Base-by-base conservation (phyloP, 805 yeast species). In the Starmerella asiatica region DNA sequence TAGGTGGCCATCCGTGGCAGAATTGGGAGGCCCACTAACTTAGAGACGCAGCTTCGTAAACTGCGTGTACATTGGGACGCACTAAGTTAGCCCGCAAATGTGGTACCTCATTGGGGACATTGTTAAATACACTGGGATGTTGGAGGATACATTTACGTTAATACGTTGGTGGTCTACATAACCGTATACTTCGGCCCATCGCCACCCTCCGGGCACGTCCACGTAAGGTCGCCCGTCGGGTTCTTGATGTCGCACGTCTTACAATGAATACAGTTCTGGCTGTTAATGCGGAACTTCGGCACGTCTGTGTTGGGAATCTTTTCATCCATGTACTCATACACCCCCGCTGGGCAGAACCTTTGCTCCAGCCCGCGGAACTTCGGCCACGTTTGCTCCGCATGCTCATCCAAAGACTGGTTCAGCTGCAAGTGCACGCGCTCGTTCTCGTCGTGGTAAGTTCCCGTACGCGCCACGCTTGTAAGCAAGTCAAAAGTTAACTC, bases 131-230 rank as follows among this genome's bases (percentile, higher is more conserved):
- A n/a, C n/a, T n/a, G n/a, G n/a, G n/a, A n/a, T n/a, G n/a, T n/a
- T n/a, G n/a, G n/a, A n/a, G n/a, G n/a, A n/a, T n/a, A n/a, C n/a
- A n/a, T n/a, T n/a, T n/a, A n/a, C n/a, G n/a, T n/a, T n/a, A n/a
- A n/a, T n/a, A n/a, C n/a, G n/a, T n/a, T n/a, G n/a, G n/a, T n/a
- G n/a, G n/a, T n/a, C 11, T 23, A 78, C 5, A 93, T 78, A 77
- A 83, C 73, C 58, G 78, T 77, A 59, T 91, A 91, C 60, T 91
- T 91, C 42, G 98, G 98, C 12, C 98, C 98, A 59, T 81, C 98
- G 23, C 97, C 96, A 45, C 98, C 97, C 65, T 91, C 97, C 6
- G 98, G 98, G n/a, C 84, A 94, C 11, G 76, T 73, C 98, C 98
- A 91, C 56, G 73, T 70, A 46, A 91, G 91, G 56, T 86, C 95